Conservation (phyloP, 805 yeast genomes). For the Saturnispora sanitii region DNA sequence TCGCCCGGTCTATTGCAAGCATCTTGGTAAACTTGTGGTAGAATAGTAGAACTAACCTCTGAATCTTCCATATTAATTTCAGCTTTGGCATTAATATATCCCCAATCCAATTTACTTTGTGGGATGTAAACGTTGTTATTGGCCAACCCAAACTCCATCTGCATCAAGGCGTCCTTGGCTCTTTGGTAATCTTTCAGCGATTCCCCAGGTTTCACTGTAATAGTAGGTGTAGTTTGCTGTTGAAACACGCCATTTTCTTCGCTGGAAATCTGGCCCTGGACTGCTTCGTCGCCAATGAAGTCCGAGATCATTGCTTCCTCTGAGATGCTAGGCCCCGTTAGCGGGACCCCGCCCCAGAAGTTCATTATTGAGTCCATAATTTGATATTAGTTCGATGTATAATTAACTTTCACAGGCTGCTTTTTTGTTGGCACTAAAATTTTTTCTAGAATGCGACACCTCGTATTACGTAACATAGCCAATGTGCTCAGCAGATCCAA, state of each 20-base stretch:
- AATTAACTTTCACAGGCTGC: too few relatives aligned
- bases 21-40: constrained; percentile 25
- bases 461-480: not conserved
- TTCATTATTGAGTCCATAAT: constrained; percentile 3
- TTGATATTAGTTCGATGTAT: not conserved
- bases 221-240: constrained; percentile 4
- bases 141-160: constrained; percentile 41
- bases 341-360: not conserved
- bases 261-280: not conserved
- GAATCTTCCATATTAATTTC: constrained; percentile 14
- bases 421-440: not conserved
- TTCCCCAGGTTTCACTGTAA: constrained; percentile 10
- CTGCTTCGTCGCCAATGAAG: not conserved
- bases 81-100: constrained; percentile 8
- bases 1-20: constrained; percentile 11
- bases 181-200: constrained; percentile 30
- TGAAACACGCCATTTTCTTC: too few relatives aligned
- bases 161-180: constrained; percentile 41
- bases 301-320: not conserved
- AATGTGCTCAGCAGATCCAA: too few relatives aligned
- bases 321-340: not conserved
- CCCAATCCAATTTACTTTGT: constrained; percentile 25
- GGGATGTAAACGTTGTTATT: constrained; percentile 4
- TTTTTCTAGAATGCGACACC: not conserved
- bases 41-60: constrained; percentile 20